Evolutionary conservation across 768 basidiomycete genomes (phyloP).

Genomic region (Mycena pura): DNA sequence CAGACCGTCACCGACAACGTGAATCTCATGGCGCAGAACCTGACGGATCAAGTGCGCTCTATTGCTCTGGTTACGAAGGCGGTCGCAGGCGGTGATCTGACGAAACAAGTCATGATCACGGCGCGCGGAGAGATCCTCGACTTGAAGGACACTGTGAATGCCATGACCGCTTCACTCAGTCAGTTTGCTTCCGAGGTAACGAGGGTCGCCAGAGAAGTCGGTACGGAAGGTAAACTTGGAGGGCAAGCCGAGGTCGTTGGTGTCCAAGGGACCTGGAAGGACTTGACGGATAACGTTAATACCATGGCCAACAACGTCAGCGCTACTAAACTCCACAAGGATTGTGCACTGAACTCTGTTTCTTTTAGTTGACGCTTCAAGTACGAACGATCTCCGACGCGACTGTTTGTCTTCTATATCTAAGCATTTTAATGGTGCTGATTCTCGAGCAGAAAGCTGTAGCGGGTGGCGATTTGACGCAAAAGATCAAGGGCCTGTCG

Average conservation of each 20-base stretch:
- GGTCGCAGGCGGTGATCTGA: slow-evolving; percentile 91
- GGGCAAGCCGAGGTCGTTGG: slow-evolving; percentile 94
- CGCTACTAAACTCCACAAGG: slow-evolving; percentile 17
- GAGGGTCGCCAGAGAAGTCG: slow-evolving; percentile 94
- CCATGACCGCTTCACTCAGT: slow-evolving; percentile 89
- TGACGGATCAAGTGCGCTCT: slow-evolving; percentile 88
- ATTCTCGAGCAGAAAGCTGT: slow-evolving; percentile 69
- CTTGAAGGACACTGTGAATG: slow-evolving; percentile 91
- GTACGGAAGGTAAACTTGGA: slow-evolving; percentile 93
- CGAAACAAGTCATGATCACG: slow-evolving; percentile 91
- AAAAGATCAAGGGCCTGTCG: slow-evolving; percentile 91
- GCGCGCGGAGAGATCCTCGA: slow-evolving; percentile 93
- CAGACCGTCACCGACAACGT: slow-evolving; percentile 78
- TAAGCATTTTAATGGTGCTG: background rate
- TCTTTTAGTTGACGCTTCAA: slow-evolving; percentile 81
- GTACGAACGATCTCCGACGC: slow-evolving; percentile 93
- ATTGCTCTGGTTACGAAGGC: slow-evolving; percentile 94
- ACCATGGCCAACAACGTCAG: slow-evolving; percentile 92
- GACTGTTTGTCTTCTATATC: slow-evolving; percentile 60
- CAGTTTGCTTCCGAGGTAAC: slow-evolving; percentile 83
- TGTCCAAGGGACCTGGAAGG: slow-evolving; percentile 97
- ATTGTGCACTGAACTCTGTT: background rate
- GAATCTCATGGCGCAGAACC: slow-evolving; percentile 88
- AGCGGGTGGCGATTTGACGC: slow-evolving; percentile 90
- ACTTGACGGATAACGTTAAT: slow-evolving; percentile 95